Evolutionary conservation across 805 yeast genomes (phyloP).

Genomic region (Hanseniaspora meyeri): DNA sequence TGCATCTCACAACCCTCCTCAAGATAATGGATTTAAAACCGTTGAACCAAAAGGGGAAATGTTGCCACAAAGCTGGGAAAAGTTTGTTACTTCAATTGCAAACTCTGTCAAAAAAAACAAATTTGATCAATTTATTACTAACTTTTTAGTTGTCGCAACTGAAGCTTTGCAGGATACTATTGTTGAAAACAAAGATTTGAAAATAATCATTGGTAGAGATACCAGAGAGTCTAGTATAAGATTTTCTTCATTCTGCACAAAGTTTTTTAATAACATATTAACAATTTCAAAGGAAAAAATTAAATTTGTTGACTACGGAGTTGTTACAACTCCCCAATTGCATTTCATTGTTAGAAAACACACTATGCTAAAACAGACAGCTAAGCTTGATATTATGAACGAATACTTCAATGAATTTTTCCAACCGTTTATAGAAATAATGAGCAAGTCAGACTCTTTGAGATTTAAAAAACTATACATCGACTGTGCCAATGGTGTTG

Average conservation of each 20-base stretch:
- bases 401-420: slow-evolving; percentile 52
- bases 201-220: slow-evolving; percentile 71
- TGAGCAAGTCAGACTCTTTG: slow-evolving; percentile 17
- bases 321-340: slow-evolving; percentile 85
- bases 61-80: slow-evolving; percentile 78
- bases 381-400: slow-evolving; percentile 16
- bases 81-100: slow-evolving; percentile 65
- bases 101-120: slow-evolving; percentile 40
- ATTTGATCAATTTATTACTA: slow-evolving; percentile 1
- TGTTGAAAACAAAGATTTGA: slow-evolving; percentile 26
- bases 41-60: slow-evolving; percentile 88
- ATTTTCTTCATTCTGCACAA: slow-evolving; percentile 17
- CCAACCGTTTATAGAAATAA: slow-evolving; percentile 20
- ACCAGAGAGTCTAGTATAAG: slow-evolving; percentile 72
- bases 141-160: slow-evolving; percentile 5
- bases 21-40: slow-evolving; percentile 84
- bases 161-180: slow-evolving; percentile 22
- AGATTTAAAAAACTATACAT: slow-evolving; percentile 37
- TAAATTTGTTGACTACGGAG: slow-evolving; percentile 43
- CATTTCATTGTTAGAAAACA: slow-evolving; percentile 48
- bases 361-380: slow-evolving; percentile 16
- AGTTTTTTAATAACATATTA: slow-evolving; percentile 42
- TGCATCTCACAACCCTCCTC: slow-evolving; percentile 88
- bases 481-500: slow-evolving; percentile 96
- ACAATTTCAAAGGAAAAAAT: slow-evolving; percentile 45